Percentiles rank a stretch among this genome's conserved stretches.
Evolutionary conservation across 2,329 filamentous ascomycete genomes (phyloP).

Genomic region (Alternaria sp.): DNA sequence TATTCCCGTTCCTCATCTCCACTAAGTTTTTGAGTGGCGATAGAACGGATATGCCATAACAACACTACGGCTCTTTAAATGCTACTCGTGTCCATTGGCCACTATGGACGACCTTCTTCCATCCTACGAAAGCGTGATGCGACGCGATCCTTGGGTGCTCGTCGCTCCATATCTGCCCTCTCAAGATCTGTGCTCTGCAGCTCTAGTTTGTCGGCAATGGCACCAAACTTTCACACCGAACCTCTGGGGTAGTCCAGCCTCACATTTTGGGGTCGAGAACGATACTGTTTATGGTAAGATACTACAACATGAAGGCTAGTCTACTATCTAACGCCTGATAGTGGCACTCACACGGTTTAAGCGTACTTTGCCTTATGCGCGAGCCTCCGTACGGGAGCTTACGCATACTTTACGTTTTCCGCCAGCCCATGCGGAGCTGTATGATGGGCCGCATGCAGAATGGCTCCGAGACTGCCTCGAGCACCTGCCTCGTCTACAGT

Average conservation of each 20-base stretch:
- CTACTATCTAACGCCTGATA: conserved; percentile 33
- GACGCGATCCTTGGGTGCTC: conserved; percentile 64
- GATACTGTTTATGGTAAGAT: conserved; percentile 65
- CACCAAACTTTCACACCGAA: conserved; percentile 66
- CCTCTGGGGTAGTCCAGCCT: conserved; percentile 70
- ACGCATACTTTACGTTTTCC: conserved; percentile 70
- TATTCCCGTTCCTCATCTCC: neutral
- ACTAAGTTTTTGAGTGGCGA: neutral
- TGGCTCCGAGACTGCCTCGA: conserved; percentile 69
- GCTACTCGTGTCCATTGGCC: neutral
- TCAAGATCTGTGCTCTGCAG: conserved; percentile 64
- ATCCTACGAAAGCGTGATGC: conserved; percentile 66
- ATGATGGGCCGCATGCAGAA: conserved; percentile 65
- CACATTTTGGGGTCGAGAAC: conserved; percentile 68
- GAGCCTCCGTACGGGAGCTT: conserved; percentile 62
- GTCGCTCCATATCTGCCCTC: conserved; percentile 66
- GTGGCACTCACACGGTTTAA: conserved; percentile 68
- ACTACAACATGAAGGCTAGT: neutral
- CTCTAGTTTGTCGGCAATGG: conserved; percentile 66
- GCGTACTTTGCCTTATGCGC: conserved; percentile 63
- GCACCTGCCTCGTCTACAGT: conserved; percentile 66
- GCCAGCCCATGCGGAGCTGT: conserved; percentile 68
- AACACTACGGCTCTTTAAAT: neutral
- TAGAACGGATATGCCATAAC: neutral
- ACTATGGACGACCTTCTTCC: conserved; percentile 67